phyloP scores from a whole-genome alignment of 176 grass and related monocot genomes.

The Themeda triandra region DNA sequence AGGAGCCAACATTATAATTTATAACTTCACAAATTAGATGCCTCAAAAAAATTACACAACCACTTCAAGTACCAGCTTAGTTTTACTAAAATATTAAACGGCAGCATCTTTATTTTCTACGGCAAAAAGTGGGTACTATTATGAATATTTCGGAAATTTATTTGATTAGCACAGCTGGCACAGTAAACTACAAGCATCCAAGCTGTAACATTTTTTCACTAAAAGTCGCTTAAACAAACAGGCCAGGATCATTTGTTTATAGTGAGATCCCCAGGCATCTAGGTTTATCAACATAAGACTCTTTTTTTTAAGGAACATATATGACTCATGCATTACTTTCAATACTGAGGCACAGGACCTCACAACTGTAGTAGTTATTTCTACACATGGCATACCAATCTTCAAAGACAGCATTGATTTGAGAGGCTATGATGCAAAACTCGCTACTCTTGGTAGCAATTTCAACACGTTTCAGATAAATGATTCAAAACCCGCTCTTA shows the following conservation, averaged over 20 bases:
- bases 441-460: background rate
- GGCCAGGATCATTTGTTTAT: background rate
- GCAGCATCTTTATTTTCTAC: background rate
- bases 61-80: background rate
- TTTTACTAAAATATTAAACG: background rate
- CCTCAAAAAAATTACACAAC: background rate
- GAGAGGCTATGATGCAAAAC: background rate
- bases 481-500: background rate
- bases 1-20: background rate
- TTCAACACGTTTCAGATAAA: background rate
- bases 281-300: background rate
- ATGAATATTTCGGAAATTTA: background rate
- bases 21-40: background rate
- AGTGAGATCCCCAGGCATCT: background rate
- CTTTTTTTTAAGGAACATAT: background rate
- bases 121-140: background rate
- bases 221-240: background rate
- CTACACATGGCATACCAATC: background rate
- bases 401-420: background rate
- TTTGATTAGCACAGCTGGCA: background rate
- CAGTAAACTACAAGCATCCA: background rate
- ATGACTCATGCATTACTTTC: background rate
- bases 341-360: background rate
- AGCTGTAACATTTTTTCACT: background rate
- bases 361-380: background rate